These are phyloP conservation scores for Musa balbisiana DNA, from an alignment of 202 grass and related monocot species.

Conservation along the genomic window DNA sequence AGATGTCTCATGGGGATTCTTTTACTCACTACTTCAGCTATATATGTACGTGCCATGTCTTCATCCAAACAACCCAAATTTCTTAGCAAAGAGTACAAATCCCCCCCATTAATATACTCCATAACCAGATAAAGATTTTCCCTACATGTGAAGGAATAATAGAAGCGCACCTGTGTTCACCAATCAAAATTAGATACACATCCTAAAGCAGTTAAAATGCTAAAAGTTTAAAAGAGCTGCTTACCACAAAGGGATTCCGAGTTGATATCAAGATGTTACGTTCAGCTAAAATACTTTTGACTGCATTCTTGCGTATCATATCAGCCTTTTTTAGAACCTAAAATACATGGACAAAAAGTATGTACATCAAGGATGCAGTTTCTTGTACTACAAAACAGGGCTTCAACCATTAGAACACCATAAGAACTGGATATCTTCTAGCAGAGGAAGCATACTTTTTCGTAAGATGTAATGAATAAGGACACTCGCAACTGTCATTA, in stretches of 20 bases:
- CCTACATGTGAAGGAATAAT: slow-evolving; percentile 99
- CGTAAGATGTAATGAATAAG: too few relatives aligned
- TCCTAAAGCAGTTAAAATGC: slow-evolving; percentile 1
- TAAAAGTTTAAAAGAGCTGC: slow-evolving; percentile 20
- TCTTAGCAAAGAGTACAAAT: slow-evolving; percentile 87
- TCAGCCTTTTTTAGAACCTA: slow-evolving; percentile 87
- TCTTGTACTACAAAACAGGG: too few relatives aligned
- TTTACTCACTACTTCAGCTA: slow-evolving; percentile 73
- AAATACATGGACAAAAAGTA: neutral
- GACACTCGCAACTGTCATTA: too few relatives aligned
- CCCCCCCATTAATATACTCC: slow-evolving; percentile 95
- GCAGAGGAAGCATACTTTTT: too few relatives aligned
- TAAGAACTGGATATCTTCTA: too few relatives aligned
- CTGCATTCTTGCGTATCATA: slow-evolving; percentile 94
- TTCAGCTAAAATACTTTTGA: slow-evolving; percentile 85
- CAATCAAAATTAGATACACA: slow-evolving; percentile 20
- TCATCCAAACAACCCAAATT: slow-evolving; percentile 83
- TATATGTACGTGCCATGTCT: slow-evolving; percentile 85
- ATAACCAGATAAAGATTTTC: slow-evolving; percentile 98
- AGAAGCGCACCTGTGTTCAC: slow-evolving; percentile 72
- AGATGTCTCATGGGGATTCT: too few relatives aligned
- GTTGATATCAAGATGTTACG: slow-evolving; percentile 78
- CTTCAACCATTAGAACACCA: too few relatives aligned
- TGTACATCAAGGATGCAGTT: neutral
- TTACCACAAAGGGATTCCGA: slow-evolving; percentile 72